Evolutionary conservation across 2,329 filamentous ascomycete genomes (phyloP).

Genomic region (Nemania abortiva): DNA sequence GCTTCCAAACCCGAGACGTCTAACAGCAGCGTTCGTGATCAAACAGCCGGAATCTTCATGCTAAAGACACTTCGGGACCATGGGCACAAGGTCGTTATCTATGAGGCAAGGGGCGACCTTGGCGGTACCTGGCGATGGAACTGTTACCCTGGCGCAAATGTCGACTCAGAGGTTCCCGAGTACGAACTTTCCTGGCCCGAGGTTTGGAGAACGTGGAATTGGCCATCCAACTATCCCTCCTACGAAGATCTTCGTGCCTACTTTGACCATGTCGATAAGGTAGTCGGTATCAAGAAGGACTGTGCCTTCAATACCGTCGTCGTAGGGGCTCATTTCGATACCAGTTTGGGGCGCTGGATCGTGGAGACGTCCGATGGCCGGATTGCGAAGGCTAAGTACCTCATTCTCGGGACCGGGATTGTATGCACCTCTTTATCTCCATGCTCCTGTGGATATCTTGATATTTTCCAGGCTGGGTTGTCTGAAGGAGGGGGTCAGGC

Average conservation of each 20-base stretch:
- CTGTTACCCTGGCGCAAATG: slow-evolving; percentile 65
- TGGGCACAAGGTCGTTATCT: slow-evolving; percentile 62
- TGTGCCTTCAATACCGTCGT: slow-evolving; percentile 68
- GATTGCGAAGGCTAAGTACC: slow-evolving; percentile 61
- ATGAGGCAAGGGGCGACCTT: slow-evolving; percentile 64
- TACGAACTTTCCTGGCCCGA: slow-evolving; percentile 67
- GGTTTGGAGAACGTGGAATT: slow-evolving; percentile 68
- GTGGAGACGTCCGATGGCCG: slow-evolving; percentile 65
- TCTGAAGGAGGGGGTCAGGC: background rate
- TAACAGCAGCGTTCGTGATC: background rate
- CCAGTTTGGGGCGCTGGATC: slow-evolving; percentile 60
- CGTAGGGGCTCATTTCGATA: slow-evolving; percentile 64
- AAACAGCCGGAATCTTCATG: slow-evolving; percentile 60
- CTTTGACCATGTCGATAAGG: slow-evolving; percentile 70
- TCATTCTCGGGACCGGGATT: slow-evolving; percentile 67
- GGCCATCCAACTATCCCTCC: slow-evolving; percentile 64
- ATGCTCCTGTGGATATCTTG: too few relatives aligned
- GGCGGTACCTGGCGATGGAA: slow-evolving; percentile 70
- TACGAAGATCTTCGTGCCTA: slow-evolving; percentile 66
- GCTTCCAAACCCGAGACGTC: background rate
- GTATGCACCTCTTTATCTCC: slow-evolving; percentile 43
- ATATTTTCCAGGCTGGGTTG: too few relatives aligned
- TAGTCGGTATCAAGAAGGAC: slow-evolving; percentile 67
- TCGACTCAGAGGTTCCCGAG: slow-evolving; percentile 66
- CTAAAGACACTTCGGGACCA: slow-evolving; percentile 64